phyloP scores from a whole-genome alignment of 352 stramenopile species.

The Poterioochromonas sp. region DNA sequence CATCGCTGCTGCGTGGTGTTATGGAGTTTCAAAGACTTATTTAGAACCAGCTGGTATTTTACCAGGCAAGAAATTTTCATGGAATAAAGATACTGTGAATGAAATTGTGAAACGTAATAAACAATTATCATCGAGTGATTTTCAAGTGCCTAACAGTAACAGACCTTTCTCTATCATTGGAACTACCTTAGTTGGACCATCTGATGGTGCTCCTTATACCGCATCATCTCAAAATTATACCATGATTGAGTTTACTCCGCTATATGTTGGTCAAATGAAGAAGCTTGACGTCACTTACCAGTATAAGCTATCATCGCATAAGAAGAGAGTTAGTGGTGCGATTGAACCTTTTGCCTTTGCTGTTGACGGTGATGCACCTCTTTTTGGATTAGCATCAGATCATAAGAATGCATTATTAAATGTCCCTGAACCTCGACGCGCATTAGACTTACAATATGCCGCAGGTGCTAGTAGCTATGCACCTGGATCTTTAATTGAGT shows the following conservation, averaged over 20 bases:
- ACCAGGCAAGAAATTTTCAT: not conserved
- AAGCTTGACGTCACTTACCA: not conserved
- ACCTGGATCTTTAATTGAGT: not conserved
- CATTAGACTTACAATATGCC: not conserved
- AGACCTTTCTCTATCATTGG: constrained; percentile 27
- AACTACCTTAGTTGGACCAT: constrained; percentile 5
- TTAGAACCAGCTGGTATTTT: constrained; percentile 3
- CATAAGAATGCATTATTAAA: not conserved
- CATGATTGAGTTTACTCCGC: constrained; percentile 14
- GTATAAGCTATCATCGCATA: not conserved
- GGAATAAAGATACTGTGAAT: constrained; percentile 7
- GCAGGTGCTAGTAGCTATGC: constrained; percentile 16
- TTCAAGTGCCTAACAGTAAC: not conserved
- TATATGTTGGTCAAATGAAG: constrained; percentile 22
- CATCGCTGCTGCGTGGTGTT: not conserved
- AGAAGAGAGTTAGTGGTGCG: not conserved
- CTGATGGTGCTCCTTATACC: not conserved
- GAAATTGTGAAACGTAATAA: constrained; percentile 6
- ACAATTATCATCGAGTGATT: not conserved
- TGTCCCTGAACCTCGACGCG: not conserved
- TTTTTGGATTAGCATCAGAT: not conserved
- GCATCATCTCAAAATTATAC: not conserved
- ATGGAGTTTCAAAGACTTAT: constrained; percentile 19
- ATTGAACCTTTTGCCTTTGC: constrained; percentile 25
- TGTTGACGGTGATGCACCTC: not conserved